These are phyloP conservation scores for Avena sativa DNA, from an alignment of 176 grass and related monocot species.

Conservation along the genomic window DNA sequence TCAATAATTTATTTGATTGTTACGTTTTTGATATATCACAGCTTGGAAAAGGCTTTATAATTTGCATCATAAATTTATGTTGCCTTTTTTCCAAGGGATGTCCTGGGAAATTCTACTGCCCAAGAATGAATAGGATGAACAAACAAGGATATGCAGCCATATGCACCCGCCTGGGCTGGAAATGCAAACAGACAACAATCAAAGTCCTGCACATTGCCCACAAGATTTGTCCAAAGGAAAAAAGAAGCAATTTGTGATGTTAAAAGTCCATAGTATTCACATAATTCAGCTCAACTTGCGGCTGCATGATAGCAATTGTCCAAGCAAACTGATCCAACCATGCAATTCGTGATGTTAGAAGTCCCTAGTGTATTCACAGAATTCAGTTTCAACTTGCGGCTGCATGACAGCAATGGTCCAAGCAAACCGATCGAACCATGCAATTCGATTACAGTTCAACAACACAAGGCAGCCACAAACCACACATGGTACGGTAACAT, in stretches of 20 bases:
- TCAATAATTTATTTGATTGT: slow-evolving; percentile 34
- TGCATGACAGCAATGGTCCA: not conserved
- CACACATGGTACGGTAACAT: slow-evolving; percentile 9
- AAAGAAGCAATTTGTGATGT: not conserved
- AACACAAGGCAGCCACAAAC: not conserved
- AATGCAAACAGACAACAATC: no score
- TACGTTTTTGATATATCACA: slow-evolving; percentile 34
- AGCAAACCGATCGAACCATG: slow-evolving; percentile 20
- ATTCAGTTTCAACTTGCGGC: not conserved
- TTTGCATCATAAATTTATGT: slow-evolving; percentile 43
- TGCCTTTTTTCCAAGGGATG: slow-evolving; percentile 69
- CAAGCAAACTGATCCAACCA: slow-evolving; percentile 25
- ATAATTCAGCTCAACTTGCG: not conserved
- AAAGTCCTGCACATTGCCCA: no score
- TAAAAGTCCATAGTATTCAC: not conserved
- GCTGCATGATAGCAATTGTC: not conserved
- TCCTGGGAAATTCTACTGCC: slow-evolving; percentile 97
- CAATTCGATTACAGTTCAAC: slow-evolving; percentile 7
- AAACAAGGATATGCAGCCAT: slow-evolving; percentile 84
- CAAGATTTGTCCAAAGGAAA: not conserved
- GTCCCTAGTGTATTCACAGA: no score
- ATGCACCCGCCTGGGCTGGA: no score
- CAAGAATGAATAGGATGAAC: slow-evolving; percentile 99
- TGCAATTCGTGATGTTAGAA: not conserved
- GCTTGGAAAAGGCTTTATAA: not conserved